These are phyloP conservation scores for Mucor sp. DNA, from an alignment of 371 early-diverging fungal species.

Conservation along the genomic window DNA sequence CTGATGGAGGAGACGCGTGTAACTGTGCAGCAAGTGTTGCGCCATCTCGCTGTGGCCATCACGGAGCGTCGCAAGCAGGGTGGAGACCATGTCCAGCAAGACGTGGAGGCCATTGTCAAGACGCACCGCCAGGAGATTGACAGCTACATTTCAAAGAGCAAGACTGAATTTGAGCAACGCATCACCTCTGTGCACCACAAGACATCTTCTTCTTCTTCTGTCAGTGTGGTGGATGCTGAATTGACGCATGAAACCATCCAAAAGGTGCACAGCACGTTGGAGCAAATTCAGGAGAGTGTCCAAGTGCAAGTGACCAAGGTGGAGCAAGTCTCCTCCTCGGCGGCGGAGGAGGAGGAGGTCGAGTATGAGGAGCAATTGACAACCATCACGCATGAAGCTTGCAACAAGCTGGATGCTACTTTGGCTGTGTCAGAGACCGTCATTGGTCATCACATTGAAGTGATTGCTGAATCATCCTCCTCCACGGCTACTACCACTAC, in stretches of 20 bases:
- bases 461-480: slow-evolving; percentile 17
- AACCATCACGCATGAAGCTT: slow-evolving; percentile 17
- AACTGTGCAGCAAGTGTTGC: slow-evolving; percentile 18
- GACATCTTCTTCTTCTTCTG: background rate
- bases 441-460: slow-evolving; percentile 29
- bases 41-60: slow-evolving; percentile 17
- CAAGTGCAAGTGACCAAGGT: slow-evolving; percentile 25
- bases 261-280: slow-evolving; percentile 27
- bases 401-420: slow-evolving; percentile 17
- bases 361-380: slow-evolving; percentile 20
- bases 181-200: slow-evolving; percentile 6
- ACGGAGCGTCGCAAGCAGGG: slow-evolving; percentile 34
- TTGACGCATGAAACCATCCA: slow-evolving; percentile 23
- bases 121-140: slow-evolving; percentile 20
- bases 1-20: slow-evolving; percentile 28
- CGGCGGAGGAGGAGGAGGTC: slow-evolving; percentile 7
- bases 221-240: slow-evolving; percentile 12
- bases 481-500: background rate
- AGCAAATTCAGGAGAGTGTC: slow-evolving; percentile 24
- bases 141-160: slow-evolving; percentile 14
- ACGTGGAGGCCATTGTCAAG: slow-evolving; percentile 31
- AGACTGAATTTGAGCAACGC: slow-evolving; percentile 23
- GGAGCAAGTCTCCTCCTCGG: slow-evolving; percentile 16
- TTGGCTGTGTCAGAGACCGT: slow-evolving; percentile 23
- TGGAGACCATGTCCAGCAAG: slow-evolving; percentile 28